These are phyloP conservation scores for Gamarada debralockiae DNA, from an alignment of 495 filamentous ascomycete genomes.

Conservation along the genomic window DNA sequence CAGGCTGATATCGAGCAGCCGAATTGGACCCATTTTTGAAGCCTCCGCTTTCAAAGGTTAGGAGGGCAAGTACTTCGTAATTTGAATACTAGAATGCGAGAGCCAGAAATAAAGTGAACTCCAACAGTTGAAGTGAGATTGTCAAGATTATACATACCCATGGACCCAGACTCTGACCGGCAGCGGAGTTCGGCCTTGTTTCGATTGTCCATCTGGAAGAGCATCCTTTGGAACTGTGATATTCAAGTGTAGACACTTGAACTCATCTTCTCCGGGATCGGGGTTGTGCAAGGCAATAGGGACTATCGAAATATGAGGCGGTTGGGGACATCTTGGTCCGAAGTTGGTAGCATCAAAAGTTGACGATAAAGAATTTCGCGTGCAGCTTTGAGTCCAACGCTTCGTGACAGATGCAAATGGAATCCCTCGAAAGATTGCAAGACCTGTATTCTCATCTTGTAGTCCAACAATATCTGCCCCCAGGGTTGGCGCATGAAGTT, in stretches of 20 bases:
- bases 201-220: background rate
- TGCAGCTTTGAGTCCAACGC: slow-evolving; percentile 8
- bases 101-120: too few species aligned
- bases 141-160: background rate
- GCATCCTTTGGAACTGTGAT: slow-evolving; percentile 2
- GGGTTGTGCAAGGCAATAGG: background rate
- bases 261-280: slow-evolving; percentile 12
- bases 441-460: background rate
- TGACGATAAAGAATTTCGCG: slow-evolving; percentile 3
- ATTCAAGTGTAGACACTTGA: slow-evolving; percentile 12
- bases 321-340: slow-evolving; percentile 4
- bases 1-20: background rate
- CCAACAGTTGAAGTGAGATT: too few species aligned
- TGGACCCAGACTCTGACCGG: slow-evolving; percentile 18
- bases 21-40: slow-evolving; percentile 9
- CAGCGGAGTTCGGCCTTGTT: background rate
- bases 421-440: slow-evolving; percentile 10
- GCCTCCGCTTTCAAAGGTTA: background rate
- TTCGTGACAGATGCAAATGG: slow-evolving; percentile 7
- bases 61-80: too few species aligned
- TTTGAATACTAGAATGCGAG: too few species aligned
- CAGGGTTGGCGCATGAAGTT: background rate
- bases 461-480: background rate
- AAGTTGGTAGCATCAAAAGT: slow-evolving; percentile 10
- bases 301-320: background rate